phyloP scores from a whole-genome alignment of 2,329 filamentous ascomycete species.

The Parastagonospora nodorum region DNA sequence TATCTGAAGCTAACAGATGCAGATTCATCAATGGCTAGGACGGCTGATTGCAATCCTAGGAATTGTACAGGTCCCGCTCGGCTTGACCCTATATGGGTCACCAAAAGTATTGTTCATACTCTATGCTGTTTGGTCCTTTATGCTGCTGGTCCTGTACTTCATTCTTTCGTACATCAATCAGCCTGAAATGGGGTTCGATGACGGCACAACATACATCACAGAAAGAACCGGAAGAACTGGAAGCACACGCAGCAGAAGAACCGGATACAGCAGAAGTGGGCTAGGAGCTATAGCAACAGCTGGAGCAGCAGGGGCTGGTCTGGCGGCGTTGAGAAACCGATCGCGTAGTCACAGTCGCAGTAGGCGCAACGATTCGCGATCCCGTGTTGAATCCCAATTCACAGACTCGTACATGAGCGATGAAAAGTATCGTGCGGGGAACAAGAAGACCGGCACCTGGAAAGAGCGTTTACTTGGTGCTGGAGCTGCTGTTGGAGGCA shows the following conservation, averaged over 20 bases:
- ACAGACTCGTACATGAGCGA: slow-evolving; percentile 45
- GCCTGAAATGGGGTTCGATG: slow-evolving; percentile 59
- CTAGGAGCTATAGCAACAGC: slow-evolving; percentile 58
- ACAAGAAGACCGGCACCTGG: slow-evolving; percentile 47
- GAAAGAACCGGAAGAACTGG: slow-evolving; percentile 55
- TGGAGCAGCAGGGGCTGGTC: slow-evolving; percentile 62
- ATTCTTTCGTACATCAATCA: slow-evolving; percentile 74
- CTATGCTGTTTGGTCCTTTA: slow-evolving; percentile 77
- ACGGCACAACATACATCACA: slow-evolving; percentile 63
- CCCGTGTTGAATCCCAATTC: slow-evolving; percentile 30
- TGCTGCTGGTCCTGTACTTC: slow-evolving; percentile 77
- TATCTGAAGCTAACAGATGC: slow-evolving; percentile 44
- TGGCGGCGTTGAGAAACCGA: slow-evolving; percentile 57
- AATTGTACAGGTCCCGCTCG: slow-evolving; percentile 84
- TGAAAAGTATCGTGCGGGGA: slow-evolving; percentile 49
- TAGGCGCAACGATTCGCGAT: slow-evolving; percentile 34
- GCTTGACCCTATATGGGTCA: slow-evolving; percentile 89
- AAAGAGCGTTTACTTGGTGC: slow-evolving; percentile 52
- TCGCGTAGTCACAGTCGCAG: slow-evolving; percentile 48
- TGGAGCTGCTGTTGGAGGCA: slow-evolving; percentile 48
- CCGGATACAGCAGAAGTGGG: slow-evolving; percentile 30
- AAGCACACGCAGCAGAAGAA: slow-evolving; percentile 38
- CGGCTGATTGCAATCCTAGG: slow-evolving; percentile 78
- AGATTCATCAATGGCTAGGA: slow-evolving; percentile 89
- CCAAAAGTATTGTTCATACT: slow-evolving; percentile 84